Evolutionary conservation across 2,329 filamentous ascomycete genomes (phyloP).

Genomic region (Ophiostoma tasmaniense): DNA sequence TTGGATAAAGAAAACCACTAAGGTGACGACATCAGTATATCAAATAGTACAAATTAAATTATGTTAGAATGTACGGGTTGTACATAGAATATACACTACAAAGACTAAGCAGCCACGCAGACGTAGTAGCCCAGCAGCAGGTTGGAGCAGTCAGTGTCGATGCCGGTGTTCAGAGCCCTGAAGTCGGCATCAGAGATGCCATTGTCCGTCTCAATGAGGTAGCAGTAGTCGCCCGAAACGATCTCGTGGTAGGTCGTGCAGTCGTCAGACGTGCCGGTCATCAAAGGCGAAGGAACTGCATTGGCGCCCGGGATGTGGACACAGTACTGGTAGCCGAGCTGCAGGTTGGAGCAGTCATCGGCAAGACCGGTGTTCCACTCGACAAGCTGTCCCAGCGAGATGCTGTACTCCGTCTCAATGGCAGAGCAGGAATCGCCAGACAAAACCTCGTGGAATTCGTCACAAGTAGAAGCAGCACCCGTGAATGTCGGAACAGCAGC

Average conservation of each 20-base stretch:
- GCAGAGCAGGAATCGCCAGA: not conserved
- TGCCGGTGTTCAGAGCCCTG: not conserved
- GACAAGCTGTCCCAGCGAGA: not conserved
- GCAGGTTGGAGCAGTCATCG: constrained; percentile 12
- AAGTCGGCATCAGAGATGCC: not conserved
- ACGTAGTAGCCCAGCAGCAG: not conserved
- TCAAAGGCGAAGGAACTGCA: constrained; percentile 13
- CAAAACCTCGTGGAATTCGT: not conserved
- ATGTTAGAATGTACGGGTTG: too few relatives aligned
- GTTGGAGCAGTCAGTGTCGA: not conserved
- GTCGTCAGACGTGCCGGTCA: constrained; percentile 16
- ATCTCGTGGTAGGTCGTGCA: constrained; percentile 29
- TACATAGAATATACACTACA: not conserved
- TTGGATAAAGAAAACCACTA: too few relatives aligned
- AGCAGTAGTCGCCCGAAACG: constrained; percentile 28
- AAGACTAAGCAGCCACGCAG: not conserved
- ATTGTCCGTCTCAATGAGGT: constrained; percentile 13
- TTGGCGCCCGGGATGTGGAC: constrained; percentile 4
- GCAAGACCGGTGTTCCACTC: constrained; percentile 6
- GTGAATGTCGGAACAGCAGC: not conserved
- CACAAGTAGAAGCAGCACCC: not conserved
- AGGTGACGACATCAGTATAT: not conserved
- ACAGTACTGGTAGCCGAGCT: constrained; percentile 11
- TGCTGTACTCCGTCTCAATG: not conserved
- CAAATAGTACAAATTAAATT: not conserved